Evolutionary conservation across 169 alveolate genomes (phyloP).

Genomic region (Eimeria praecox): DNA sequence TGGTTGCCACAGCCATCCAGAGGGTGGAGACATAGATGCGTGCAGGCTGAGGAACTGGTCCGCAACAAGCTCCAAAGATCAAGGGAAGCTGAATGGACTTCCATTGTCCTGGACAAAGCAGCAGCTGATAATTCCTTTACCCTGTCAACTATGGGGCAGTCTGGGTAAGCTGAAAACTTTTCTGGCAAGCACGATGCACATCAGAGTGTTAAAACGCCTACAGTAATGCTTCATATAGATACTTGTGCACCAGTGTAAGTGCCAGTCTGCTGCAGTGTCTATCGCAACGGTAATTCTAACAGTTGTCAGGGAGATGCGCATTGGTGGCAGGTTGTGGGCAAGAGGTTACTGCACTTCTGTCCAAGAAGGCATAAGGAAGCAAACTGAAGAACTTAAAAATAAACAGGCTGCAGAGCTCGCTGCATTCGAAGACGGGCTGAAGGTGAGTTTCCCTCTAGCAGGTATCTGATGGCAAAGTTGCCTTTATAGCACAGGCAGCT

Average conservation of each 20-base stretch:
- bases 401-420: constrained; percentile 65
- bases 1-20: not conserved
- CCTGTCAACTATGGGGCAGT: constrained; percentile 15
- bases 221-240: not conserved
- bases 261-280: not conserved
- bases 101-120: constrained; percentile 3
- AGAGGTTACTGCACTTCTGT: constrained; percentile 12
- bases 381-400: constrained; percentile 23
- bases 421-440: not conserved
- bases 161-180: not conserved
- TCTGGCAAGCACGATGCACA: not conserved
- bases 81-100: constrained; percentile 48
- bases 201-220: not conserved
- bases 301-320: not conserved
- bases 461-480: not conserved
- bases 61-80: not conserved
- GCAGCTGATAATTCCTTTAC: constrained; percentile 22
- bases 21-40: not conserved
- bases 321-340: constrained; percentile 35
- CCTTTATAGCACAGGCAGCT: not conserved
- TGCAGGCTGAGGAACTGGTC: constrained; percentile 10
- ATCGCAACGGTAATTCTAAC: not conserved
- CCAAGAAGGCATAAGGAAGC: constrained; percentile 27
- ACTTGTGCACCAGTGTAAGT: not conserved
- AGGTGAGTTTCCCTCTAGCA: not conserved